Conservation (phyloP, 108 stramenopile genomes). For the Chaetoceros tenuissimus region DNA sequence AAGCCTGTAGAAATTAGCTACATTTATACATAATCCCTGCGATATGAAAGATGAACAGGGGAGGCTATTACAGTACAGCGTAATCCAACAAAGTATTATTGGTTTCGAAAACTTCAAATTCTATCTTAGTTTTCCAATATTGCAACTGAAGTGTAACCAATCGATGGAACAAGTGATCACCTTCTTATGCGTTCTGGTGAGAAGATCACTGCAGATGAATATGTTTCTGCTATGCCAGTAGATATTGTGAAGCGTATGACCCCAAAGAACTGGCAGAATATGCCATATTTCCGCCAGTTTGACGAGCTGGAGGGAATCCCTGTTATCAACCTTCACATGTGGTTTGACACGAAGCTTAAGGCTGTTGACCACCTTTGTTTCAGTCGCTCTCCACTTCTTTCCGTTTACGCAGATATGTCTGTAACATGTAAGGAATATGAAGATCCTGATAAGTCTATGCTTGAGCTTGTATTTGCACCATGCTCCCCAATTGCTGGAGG, state of each 20-base stretch:
- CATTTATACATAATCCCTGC: no score
- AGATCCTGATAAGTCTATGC: conserved; percentile 79
- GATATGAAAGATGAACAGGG: no score
- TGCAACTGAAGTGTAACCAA: no score
- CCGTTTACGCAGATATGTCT: conserved; percentile 95
- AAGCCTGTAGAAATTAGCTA: no score
- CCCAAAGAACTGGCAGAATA: conserved; percentile 80
- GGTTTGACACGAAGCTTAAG: conserved; percentile 93
- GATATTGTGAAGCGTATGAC: conserved; percentile 86
- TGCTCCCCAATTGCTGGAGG: conserved; percentile 88
- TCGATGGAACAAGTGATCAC: conserved; percentile 72
- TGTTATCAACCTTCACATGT: conserved; percentile 96
- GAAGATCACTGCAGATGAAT: conserved; percentile 88
- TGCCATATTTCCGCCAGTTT: conserved; percentile 95
- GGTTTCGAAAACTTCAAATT: no score
- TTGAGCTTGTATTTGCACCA: conserved; percentile 94
- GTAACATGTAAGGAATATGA: conserved; percentile 92
- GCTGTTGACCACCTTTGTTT: conserved; percentile 94
- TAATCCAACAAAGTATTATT: no score
- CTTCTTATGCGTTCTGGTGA: conserved; percentile 77
- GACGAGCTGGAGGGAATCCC: conserved; percentile 95
- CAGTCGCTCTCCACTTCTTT: conserved; percentile 85
- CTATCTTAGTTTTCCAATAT: no score
- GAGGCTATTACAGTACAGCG: no score
- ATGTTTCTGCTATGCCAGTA: conserved; percentile 95